Evolutionary conservation across 257 asterid genomes (phyloP).

Genomic region (Przewalskia tangutica): DNA sequence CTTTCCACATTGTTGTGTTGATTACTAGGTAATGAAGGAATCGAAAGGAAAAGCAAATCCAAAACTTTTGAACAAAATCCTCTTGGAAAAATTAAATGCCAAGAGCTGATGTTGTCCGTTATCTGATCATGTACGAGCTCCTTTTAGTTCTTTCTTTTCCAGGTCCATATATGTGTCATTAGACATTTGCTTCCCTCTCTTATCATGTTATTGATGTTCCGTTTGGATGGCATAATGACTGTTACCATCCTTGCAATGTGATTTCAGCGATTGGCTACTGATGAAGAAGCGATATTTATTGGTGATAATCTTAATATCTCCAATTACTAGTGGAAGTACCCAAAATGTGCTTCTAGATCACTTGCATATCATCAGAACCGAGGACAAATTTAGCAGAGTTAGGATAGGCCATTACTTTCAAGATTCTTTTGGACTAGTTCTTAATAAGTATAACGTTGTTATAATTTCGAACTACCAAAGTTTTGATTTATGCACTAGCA

Average conservation of each 20-base stretch:
- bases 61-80: slow-evolving; percentile 74
- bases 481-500: background rate
- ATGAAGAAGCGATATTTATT: background rate
- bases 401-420: background rate
- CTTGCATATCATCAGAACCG: background rate
- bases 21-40: slow-evolving; percentile 73
- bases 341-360: background rate
- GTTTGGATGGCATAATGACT: background rate
- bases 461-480: background rate
- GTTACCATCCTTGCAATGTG: background rate
- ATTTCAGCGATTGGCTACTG: background rate
- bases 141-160: background rate
- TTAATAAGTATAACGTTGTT: background rate
- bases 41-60: slow-evolving; percentile 95
- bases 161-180: background rate
- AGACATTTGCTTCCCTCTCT: background rate
- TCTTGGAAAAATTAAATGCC: slow-evolving; percentile 51
- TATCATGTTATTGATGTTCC: background rate
- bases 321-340: background rate
- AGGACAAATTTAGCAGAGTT: background rate
- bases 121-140: background rate
- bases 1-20: background rate
- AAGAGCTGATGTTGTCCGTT: slow-evolving; percentile 26
- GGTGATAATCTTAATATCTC: background rate
- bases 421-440: background rate